These are phyloP conservation scores for Eremochloa ophiuroides DNA, from an alignment of 176 grass and related monocot species.

Conservation along the genomic window DNA sequence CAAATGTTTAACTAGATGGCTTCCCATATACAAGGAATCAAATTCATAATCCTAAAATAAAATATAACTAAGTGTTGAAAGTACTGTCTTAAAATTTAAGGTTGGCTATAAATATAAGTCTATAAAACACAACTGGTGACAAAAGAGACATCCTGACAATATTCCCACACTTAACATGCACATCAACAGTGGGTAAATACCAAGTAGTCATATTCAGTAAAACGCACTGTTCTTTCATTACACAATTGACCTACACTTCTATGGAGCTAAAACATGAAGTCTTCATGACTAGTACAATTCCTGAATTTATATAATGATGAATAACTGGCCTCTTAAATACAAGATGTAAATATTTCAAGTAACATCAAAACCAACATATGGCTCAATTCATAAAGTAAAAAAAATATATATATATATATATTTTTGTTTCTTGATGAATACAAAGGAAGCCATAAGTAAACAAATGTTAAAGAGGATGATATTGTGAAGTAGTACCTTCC, in stretches of 20 bases:
- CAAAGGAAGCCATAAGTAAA: neutral
- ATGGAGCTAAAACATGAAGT: neutral
- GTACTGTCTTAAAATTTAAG: neutral
- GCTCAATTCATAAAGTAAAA: neutral
- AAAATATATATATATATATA: too few relatives aligned
- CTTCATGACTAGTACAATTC: neutral
- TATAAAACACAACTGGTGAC: neutral
- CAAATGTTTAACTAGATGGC: neutral
- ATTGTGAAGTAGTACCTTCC: constrained; percentile 64
- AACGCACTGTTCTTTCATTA: neutral
- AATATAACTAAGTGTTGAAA: constrained; percentile 18
- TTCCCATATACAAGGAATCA: neutral
- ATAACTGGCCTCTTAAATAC: neutral
- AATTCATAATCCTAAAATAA: neutral
- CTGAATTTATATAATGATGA: constrained; percentile 17
- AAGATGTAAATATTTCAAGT: neutral
- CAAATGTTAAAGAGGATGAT: constrained; percentile 13
- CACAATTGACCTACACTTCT: neutral
- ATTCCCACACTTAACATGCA: neutral
- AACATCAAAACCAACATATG: neutral
- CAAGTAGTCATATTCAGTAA: neutral
- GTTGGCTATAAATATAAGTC: neutral
- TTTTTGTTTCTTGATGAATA: neutral
- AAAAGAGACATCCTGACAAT: neutral
- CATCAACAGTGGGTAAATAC: neutral